A percentile compares a stretch with the other conserved stretches of the same genome.
phyloP scores from a whole-genome alignment of 78 protist genomes.

The Guillardia theta region DNA sequence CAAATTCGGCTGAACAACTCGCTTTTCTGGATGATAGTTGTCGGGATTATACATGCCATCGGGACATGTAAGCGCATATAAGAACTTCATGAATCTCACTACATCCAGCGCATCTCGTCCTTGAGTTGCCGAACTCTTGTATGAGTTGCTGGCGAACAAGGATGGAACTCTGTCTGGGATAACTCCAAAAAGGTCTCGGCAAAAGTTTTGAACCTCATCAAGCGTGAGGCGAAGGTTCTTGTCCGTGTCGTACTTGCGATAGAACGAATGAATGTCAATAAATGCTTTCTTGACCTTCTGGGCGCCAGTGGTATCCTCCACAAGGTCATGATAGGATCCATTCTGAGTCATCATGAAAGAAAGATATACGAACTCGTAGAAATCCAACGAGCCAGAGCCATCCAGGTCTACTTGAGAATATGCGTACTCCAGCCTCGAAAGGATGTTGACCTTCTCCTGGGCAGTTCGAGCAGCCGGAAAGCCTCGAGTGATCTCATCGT shows the following conservation, averaged over 20 bases:
- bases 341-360: constrained; percentile 8
- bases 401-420: background rate
- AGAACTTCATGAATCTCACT: background rate
- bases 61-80: background rate
- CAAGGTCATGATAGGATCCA: constrained; percentile 2
- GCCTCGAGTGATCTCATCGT: background rate
- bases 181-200: background rate
- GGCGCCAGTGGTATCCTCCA: background rate
- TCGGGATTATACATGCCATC: background rate
- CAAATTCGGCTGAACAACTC: too few species aligned
- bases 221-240: background rate
- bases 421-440: background rate
- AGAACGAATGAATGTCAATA: background rate
- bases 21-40: background rate
- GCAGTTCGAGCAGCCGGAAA: background rate
- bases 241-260: background rate
- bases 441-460: background rate
- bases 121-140: background rate
- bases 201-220: background rate
- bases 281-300: background rate
- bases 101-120: constrained; percentile 14
- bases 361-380: constrained; percentile 32
- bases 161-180: background rate
- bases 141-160: background rate
- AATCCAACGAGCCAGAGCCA: background rate